Evolutionary conservation across 768 basidiomycete genomes (phyloP).

Genomic region (Tylopilus vinaceipallidus): DNA sequence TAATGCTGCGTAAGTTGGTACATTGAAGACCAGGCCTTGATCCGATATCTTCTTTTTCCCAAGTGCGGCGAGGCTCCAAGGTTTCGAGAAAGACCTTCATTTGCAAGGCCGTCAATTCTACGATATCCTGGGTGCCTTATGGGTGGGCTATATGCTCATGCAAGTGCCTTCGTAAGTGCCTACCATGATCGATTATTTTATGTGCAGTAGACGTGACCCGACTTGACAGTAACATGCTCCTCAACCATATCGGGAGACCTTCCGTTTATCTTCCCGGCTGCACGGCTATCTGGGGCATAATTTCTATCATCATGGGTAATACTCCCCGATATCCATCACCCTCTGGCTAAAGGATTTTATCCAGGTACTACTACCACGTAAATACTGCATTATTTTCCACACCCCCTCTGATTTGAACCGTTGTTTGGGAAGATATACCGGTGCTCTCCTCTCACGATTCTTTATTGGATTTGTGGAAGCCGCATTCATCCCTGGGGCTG

Average conservation of each 20-base stretch:
- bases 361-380: constrained; percentile 43
- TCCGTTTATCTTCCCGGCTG: constrained; percentile 64
- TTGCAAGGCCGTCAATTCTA: constrained; percentile 63
- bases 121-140: constrained; percentile 64
- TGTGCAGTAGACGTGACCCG: background rate
- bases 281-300: constrained; percentile 70
- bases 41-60: background rate
- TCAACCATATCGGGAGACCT: constrained; percentile 65
- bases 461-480: constrained; percentile 76
- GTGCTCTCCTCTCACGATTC: constrained; percentile 67
- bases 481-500: constrained; percentile 67
- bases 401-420: background rate
- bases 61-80: constrained; percentile 71
- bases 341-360: background rate
- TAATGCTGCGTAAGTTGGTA: constrained; percentile 53
- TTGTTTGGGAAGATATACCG: constrained; percentile 49
- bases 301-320: constrained; percentile 53
- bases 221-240: constrained; percentile 59
- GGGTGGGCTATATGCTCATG: constrained; percentile 75
- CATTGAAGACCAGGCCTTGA: background rate
- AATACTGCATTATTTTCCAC: background rate
- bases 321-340: background rate
- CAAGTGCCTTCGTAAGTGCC: constrained; percentile 68
- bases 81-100: constrained; percentile 66
- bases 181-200: background rate